Percentiles rank a stretch among this genome's conserved stretches.
These are phyloP conservation scores for Cardamine resedifolia DNA, from an alignment of 345 rosid genomes.

Conservation along the genomic window DNA sequence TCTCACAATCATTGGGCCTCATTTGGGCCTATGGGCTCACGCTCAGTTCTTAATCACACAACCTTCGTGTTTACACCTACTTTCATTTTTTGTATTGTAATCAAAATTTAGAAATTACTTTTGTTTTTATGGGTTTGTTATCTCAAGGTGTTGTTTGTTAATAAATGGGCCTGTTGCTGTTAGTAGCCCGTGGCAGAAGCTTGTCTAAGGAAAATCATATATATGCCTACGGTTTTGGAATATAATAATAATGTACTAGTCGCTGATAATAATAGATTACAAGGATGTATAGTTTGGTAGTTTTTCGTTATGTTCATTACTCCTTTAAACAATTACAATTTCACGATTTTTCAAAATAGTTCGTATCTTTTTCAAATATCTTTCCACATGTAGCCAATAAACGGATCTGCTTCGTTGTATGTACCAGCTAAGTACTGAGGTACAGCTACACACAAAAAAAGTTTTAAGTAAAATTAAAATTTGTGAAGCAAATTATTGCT, in stretches of 20 bases:
- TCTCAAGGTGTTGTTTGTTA: background rate
- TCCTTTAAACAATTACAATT: background rate
- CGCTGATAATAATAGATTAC: background rate
- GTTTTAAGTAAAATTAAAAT: background rate
- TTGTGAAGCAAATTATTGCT: too few species aligned
- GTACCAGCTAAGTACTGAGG: constrained; percentile 22
- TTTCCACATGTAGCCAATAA: constrained; percentile 6
- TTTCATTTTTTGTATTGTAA: background rate
- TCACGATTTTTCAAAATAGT: background rate
- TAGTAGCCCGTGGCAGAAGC: background rate
- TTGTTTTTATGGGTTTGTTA: background rate
- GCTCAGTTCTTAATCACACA: background rate
- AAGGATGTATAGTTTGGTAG: background rate
- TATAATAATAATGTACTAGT: background rate
- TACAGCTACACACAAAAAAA: constrained; percentile 15
- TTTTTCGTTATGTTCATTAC: background rate
- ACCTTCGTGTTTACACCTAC: background rate
- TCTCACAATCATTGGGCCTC: background rate
- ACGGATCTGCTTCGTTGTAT: constrained; percentile 13
- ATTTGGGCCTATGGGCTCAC: background rate
- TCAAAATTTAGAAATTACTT: background rate
- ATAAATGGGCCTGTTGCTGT: background rate
- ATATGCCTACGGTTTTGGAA: background rate
- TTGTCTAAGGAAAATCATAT: background rate
- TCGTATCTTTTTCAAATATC: constrained; percentile 4